phyloP scores from a whole-genome alignment of 208 protist genomes.

The Angomonas ambiguus region DNA sequence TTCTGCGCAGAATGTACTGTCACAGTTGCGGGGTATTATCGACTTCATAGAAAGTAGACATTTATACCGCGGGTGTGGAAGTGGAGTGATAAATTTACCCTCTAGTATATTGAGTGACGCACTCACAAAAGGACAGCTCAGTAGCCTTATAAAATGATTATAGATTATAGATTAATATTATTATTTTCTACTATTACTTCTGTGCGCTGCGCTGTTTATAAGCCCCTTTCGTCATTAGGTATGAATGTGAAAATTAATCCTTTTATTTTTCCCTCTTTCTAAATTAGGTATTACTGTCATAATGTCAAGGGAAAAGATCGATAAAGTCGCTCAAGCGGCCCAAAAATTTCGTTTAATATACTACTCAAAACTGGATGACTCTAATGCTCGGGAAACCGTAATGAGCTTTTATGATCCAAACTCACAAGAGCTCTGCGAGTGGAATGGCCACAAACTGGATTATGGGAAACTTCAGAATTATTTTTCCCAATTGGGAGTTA shows the following conservation, averaged over 20 bases:
- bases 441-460: constrained; percentile 80
- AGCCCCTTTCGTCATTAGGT: not conserved
- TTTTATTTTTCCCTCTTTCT: not conserved
- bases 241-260: not conserved
- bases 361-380: constrained; percentile 77
- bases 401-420: constrained; percentile 62
- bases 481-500: constrained; percentile 60
- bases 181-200: not conserved
- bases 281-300: not conserved
- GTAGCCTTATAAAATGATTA: not conserved
- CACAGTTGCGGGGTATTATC: not conserved
- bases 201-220: not conserved
- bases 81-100: not conserved
- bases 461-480: constrained; percentile 55
- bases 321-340: constrained; percentile 76
- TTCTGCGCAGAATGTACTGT: not conserved
- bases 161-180: not conserved
- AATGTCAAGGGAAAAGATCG: constrained; percentile 43
- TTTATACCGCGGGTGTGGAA: not conserved
- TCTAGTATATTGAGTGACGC: not conserved
- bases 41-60: not conserved
- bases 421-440: constrained; percentile 75
- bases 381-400: constrained; percentile 43
- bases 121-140: not conserved
- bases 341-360: constrained; percentile 73